Evolutionary conservation across 2,329 filamentous ascomycete genomes (phyloP).

Genomic region (Paracoccidioides brasiliensis): DNA sequence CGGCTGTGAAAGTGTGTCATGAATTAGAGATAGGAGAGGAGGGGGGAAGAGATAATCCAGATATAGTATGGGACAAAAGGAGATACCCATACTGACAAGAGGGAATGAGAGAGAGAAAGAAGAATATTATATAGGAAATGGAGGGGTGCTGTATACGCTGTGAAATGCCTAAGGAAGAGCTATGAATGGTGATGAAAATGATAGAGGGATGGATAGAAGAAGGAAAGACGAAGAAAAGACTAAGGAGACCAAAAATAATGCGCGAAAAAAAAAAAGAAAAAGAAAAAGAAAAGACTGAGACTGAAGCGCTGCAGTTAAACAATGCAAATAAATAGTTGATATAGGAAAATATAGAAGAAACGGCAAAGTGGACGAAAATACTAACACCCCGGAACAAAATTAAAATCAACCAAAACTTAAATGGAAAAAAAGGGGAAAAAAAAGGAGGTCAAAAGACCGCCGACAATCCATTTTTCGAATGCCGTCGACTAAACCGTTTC

Average conservation of each 20-base stretch:
- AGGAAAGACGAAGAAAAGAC: too few species aligned
- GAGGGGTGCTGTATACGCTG: conserved; percentile 2
- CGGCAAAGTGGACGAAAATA: not conserved
- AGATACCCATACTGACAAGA: not conserved
- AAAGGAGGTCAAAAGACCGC: conserved; percentile 55
- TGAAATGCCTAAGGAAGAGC: not conserved
- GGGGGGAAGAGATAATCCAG: not conserved
- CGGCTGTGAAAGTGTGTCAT: not conserved
- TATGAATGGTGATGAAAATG: not conserved
- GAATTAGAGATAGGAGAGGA: conserved; percentile 1
- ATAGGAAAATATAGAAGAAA: conserved; percentile 12
- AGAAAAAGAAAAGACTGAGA: not conserved
- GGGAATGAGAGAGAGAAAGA: not conserved
- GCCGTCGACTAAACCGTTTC: conserved; percentile 73
- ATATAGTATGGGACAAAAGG: not conserved
- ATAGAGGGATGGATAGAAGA: not conserved
- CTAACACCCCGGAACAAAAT: too few species aligned
- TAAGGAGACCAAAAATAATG: not conserved
- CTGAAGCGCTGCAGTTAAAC: not conserved
- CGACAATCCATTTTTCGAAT: conserved; percentile 87
- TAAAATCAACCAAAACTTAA: too few species aligned
- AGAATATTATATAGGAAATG: conserved; percentile 1
- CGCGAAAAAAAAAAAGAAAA: not conserved
- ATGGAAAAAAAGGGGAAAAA: conserved; percentile 5
- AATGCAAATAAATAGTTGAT: conserved; percentile 10